phyloP scores from a whole-genome alignment of 208 protist genomes.

The Leishmania amazonensis region DNA sequence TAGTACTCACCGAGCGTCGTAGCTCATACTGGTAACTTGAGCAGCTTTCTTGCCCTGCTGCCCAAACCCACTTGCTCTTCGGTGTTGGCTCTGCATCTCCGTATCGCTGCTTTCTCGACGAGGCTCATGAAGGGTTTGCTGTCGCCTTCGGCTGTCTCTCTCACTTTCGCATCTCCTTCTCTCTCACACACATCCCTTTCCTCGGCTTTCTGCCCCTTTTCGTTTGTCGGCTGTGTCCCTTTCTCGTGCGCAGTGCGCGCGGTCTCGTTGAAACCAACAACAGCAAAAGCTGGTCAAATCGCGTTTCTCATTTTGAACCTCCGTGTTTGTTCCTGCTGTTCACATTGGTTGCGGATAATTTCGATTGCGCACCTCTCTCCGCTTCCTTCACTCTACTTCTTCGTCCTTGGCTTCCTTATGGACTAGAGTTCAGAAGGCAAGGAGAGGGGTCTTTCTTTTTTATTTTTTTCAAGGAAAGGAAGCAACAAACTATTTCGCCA shows the following conservation, averaged over 20 bases:
- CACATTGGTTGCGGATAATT: neutral
- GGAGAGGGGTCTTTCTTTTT: neutral
- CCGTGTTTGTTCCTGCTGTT: neutral
- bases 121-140: neutral
- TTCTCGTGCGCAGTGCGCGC: neutral
- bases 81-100: neutral
- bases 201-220: neutral
- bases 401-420: neutral
- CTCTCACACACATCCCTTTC: neutral
- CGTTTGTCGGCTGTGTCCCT: neutral
- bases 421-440: neutral
- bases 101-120: neutral
- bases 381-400: constrained; percentile 5
- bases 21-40: neutral
- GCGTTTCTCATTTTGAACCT: neutral
- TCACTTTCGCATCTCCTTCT: neutral
- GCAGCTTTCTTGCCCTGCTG: neutral
- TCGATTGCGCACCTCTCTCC: neutral
- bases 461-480: neutral
- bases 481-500: neutral
- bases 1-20: neutral
- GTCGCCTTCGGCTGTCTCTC: neutral
- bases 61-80: neutral
- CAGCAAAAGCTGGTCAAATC: neutral
- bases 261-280: neutral